These are phyloP conservation scores for Geotrichum citri-aurantii DNA, from an alignment of 1,139 yeast species.

Conservation along the genomic window DNA sequence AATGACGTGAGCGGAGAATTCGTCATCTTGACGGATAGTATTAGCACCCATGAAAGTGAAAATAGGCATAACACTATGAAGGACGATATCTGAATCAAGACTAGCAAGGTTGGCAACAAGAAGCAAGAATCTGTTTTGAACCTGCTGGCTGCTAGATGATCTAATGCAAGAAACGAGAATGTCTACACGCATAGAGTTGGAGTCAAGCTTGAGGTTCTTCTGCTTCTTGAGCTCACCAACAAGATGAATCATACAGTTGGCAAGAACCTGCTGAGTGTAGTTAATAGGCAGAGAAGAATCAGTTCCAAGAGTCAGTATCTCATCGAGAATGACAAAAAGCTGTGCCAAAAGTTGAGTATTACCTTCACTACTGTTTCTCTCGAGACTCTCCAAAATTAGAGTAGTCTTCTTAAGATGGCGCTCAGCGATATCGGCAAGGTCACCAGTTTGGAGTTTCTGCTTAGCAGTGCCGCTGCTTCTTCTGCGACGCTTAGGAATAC, in stretches of 20 bases:
- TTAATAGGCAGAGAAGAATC: conserved; percentile 89
- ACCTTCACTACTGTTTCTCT: conserved; percentile 46
- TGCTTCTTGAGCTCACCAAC: conserved; percentile 42
- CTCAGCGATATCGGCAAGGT: conserved; percentile 68
- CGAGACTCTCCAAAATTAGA: conserved; percentile 71
- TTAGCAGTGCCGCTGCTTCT: conserved; percentile 73
- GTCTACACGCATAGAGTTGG: conserved; percentile 79
- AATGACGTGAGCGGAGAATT: conserved; percentile 84
- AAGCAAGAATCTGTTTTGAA: conserved; percentile 78
- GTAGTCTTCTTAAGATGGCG: conserved; percentile 74
- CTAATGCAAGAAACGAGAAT: conserved; percentile 86
- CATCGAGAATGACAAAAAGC: conserved; percentile 67
- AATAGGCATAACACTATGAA: conserved; percentile 97
- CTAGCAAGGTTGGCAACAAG: conserved; percentile 86
- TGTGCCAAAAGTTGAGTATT: conserved; percentile 46
- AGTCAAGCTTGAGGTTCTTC: conserved; percentile 42
- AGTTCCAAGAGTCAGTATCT: conserved; percentile 78
- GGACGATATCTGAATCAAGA: conserved; percentile 81
- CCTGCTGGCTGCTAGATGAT: conserved; percentile 86
- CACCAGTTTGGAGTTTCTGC: conserved; percentile 64
- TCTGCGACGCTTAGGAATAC: conserved; percentile 50
- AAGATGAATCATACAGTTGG: conserved; percentile 74
- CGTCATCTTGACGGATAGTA: conserved; percentile 94
- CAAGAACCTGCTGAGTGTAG: conserved; percentile 85
- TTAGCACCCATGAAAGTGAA: conserved; percentile 99